Percentiles rank a stretch among this genome's conserved stretches.
These are phyloP conservation scores for Fraxinus floribunda DNA, from an alignment of 305 asterid genomes.

Conservation along the genomic window DNA sequence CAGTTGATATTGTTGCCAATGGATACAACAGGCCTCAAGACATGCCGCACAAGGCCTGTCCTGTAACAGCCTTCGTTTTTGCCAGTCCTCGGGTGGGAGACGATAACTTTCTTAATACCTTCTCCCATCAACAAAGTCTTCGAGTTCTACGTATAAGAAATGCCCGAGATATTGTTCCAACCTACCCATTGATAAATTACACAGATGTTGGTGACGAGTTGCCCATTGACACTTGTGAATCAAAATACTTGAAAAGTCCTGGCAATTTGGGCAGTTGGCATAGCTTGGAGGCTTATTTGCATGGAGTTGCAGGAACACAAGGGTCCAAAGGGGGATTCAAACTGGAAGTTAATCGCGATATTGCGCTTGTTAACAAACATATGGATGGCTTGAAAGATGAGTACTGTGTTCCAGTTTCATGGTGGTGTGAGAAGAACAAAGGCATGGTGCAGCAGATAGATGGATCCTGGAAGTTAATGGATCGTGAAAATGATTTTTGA, in stretches of 20 bases:
- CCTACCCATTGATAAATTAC: conserved; percentile 40
- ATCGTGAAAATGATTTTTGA: conserved; percentile 38
- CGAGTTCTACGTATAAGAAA: conserved; percentile 48
- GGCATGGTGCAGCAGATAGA: conserved; percentile 70
- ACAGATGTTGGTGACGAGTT: conserved; percentile 51
- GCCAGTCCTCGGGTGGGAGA: conserved; percentile 42
- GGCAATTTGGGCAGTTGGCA: conserved; percentile 44
- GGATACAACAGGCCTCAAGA: conserved; percentile 30
- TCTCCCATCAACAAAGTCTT: conserved; percentile 28
- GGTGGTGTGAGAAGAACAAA: conserved; percentile 67
- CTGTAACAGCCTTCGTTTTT: conserved; percentile 34
- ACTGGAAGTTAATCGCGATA: conserved; percentile 39
- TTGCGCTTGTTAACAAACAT: conserved; percentile 52
- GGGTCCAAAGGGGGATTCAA: conserved; percentile 56
- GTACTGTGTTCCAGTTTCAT: conserved; percentile 40
- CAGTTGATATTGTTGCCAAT: conserved; percentile 35
- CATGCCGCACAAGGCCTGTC: conserved; percentile 17
- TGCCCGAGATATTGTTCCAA: conserved; percentile 50
- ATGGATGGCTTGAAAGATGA: conserved; percentile 43
- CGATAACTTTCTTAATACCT: conserved; percentile 6
- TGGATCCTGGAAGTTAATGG: conserved; percentile 61
- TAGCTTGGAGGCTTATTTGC: conserved; percentile 56
- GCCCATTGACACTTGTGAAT: conserved; percentile 40
- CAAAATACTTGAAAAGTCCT: conserved; percentile 44
- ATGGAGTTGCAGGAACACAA: conserved; percentile 62